Base-by-base conservation (phyloP, 768 basidiomycete genomes). In the Chalciporus piperatus region DNA sequence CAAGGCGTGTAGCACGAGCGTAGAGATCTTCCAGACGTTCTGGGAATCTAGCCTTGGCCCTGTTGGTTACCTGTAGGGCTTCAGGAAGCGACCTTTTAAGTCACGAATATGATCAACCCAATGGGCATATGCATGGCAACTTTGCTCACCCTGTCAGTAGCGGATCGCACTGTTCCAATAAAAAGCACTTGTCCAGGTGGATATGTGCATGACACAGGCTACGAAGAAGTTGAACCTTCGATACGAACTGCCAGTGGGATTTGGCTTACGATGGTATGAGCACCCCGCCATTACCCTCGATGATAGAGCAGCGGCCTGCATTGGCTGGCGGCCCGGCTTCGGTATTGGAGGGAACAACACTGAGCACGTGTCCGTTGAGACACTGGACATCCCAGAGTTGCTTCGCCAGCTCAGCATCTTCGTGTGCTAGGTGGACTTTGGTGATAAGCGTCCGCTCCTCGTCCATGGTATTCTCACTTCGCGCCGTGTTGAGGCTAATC, bases 131-230 rank as follows among this genome's bases (percentile, higher is more conserved):
- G 23, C 19, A 30, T 14, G 9, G 19, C 25, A 25, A n/a, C 19
- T 35, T 20, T 13, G 58, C 75, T 47, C 66, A 84, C 83, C 83
- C 81, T 41, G 73, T 74, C 20, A 73, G 59, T 39, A 84, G 74
- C 19, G 74, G 66, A 46, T 74, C 75, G 54, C 81, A 83, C 64
- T 75, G 67, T 56, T 77, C 78, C 49, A 86, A 70, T 45, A 86
- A 78, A 62, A 84, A 84, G 66, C 81, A 84, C 66, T 86, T 84
- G 71, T 85, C 83, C 28, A 85, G 74, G 65, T 84, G 83, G 57
- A 86, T 78, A 59, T 85, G 82, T 17, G 80, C 75, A 66, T 84
- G 83, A 62, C 82, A 83, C 45, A 84, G 50, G 7, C 76, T 74
- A 45, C n/a, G 22, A 41, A 33, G 11, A 23, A 39, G 43, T 57